Evolutionary conservation across 495 filamentous ascomycete species (phyloP).

Genomic region (Parathielavia hyrcaniae): DNA sequence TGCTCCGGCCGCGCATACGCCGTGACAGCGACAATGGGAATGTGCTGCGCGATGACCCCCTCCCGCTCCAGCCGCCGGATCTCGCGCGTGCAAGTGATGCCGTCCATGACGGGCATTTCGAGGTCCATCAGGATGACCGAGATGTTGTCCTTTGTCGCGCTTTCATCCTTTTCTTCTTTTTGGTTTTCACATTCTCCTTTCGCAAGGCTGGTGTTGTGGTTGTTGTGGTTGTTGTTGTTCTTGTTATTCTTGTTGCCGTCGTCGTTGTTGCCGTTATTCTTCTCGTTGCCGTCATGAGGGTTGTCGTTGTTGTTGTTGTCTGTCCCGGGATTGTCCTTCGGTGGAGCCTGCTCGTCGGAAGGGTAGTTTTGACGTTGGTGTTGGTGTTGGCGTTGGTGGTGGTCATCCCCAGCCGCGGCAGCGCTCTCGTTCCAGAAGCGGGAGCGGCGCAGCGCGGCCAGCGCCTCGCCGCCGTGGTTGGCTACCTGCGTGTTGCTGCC

Average conservation of each 20-base stretch:
- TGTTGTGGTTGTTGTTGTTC: slow-evolving; percentile 25
- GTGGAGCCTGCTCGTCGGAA: too few species aligned
- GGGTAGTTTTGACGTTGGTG: too few species aligned
- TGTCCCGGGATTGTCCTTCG: too few species aligned
- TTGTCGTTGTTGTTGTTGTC: too few species aligned
- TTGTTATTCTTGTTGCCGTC: too few species aligned
- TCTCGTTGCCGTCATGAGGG: too few species aligned
- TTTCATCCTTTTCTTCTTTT: too few species aligned
- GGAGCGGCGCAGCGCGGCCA: slow-evolving; percentile 46
- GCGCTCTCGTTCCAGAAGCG: slow-evolving; percentile 40
- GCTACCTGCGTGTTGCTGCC: slow-evolving; percentile 66
- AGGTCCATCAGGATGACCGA: slow-evolving; percentile 75
- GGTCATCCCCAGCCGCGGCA: slow-evolving; percentile 17
- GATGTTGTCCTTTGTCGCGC: slow-evolving; percentile 36
- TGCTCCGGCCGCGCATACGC: slow-evolving; percentile 72
- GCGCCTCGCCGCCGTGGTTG: slow-evolving; percentile 73
- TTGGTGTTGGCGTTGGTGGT: too few species aligned
- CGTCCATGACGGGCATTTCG: slow-evolving; percentile 87
- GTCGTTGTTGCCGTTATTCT: neutral
- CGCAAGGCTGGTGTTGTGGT: too few species aligned
- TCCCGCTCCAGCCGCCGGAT: slow-evolving; percentile 59
- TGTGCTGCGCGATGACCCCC: slow-evolving; percentile 49
- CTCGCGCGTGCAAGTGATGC: slow-evolving; percentile 61
- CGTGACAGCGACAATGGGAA: slow-evolving; percentile 75
- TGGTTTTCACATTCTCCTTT: too few species aligned